phyloP scores from a whole-genome alignment of 2,329 filamentous ascomycete genomes.

The Diaporthe amygdali region DNA sequence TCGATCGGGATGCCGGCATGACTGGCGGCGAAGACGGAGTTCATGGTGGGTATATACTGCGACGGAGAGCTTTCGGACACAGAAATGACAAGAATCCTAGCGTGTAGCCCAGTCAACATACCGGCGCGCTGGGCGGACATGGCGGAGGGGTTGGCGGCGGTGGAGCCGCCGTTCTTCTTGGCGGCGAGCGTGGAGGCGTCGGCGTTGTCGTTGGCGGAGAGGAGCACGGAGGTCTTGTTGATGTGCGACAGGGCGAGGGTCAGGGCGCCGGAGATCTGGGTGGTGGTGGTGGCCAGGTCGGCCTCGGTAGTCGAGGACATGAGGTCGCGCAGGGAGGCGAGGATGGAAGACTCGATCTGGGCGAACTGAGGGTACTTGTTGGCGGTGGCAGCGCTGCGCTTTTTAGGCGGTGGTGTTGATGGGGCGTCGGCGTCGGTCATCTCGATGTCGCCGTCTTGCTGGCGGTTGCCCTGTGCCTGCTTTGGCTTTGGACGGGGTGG shows the following conservation, averaged over 20 bases:
- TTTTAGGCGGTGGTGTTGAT: constrained; percentile 32
- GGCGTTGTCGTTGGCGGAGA: constrained; percentile 61
- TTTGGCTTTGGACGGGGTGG: constrained; percentile 54
- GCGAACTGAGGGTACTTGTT: constrained; percentile 97
- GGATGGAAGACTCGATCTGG: constrained; percentile 81
- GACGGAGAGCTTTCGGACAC: constrained; percentile 85
- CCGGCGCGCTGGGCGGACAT: constrained; percentile 37
- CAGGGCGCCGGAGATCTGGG: constrained; percentile 88
- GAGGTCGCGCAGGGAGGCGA: constrained; percentile 75
- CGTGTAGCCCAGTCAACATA: constrained; percentile 62
- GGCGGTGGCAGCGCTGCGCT: constrained; percentile 48
- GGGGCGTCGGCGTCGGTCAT: constrained; percentile 52
- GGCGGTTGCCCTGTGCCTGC: not conserved
- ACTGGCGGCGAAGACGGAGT: constrained; percentile 94
- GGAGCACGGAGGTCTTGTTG: constrained; percentile 77
- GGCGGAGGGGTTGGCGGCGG: constrained; percentile 38
- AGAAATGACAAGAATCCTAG: constrained; percentile 87
- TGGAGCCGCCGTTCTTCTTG: constrained; percentile 29
- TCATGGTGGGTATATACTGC: constrained; percentile 99
- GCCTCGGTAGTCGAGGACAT: constrained; percentile 69
- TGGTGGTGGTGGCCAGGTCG: constrained; percentile 76
- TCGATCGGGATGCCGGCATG: constrained; percentile 89
- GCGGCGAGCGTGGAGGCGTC: constrained; percentile 32
- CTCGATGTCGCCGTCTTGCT: constrained; percentile 50
- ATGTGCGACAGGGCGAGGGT: constrained; percentile 90